These are phyloP conservation scores for Cercospora sp. DNA, from an alignment of 2,329 filamentous ascomycete species.

Conservation along the genomic window DNA sequence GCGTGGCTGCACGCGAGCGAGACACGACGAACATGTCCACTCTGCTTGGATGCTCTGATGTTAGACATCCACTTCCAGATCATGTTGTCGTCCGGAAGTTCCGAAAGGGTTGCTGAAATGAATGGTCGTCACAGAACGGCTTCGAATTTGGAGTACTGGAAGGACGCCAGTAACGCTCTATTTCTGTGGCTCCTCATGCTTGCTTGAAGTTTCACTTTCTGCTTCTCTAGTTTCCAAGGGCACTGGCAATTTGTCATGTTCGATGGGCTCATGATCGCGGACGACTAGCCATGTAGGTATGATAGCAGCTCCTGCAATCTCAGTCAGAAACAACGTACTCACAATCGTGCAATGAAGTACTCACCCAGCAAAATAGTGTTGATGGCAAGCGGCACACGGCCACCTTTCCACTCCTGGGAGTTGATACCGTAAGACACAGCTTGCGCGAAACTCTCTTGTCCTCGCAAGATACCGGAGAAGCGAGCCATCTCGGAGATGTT, in stretches of 20 bases:
- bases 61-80: background rate
- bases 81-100: background rate
- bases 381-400: conserved; percentile 46
- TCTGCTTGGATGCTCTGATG: background rate
- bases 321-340: background rate
- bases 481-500: conserved; percentile 56
- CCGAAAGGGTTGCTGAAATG: background rate
- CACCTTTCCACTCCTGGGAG: conserved; percentile 47
- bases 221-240: background rate
- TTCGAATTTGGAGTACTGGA: background rate
- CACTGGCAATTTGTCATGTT: conserved; percentile 8
- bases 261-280: conserved; percentile 35
- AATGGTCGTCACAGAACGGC: background rate
- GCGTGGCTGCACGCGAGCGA: background rate
- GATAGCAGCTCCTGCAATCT: conserved; percentile 28
- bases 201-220: conserved; percentile 3
- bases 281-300: conserved; percentile 40
- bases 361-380: conserved; percentile 39
- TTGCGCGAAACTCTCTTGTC: conserved; percentile 50
- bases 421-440: conserved; percentile 50
- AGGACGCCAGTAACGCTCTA: background rate
- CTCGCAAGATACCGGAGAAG: conserved; percentile 47
- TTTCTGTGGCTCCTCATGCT: background rate
- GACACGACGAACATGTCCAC: background rate
- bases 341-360: background rate